These are phyloP conservation scores for Zygotorulaspora chibaensis DNA, from an alignment of 805 yeast species.

Conservation along the genomic window DNA sequence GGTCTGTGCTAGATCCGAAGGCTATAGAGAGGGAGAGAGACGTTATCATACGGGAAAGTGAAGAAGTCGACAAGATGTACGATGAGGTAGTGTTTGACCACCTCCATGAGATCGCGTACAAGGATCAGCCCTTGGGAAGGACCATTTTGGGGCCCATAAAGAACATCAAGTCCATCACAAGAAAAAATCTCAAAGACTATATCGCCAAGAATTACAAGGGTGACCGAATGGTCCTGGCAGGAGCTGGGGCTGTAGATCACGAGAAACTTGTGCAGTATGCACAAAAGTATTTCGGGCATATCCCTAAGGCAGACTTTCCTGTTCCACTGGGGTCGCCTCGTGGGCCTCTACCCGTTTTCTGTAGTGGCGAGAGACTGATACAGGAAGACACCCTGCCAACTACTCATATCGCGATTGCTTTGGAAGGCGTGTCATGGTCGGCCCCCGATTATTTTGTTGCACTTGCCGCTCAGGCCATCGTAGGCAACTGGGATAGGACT, in stretches of 20 bases:
- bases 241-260: conserved; percentile 92
- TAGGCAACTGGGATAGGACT: conserved; percentile 97
- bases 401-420: conserved; percentile 87
- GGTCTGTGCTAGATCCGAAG: conserved; percentile 70
- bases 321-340: conserved; percentile 64
- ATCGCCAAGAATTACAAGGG: conserved; percentile 87
- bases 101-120: conserved; percentile 86
- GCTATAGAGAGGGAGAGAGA: conserved; percentile 96
- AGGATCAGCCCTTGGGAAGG: conserved; percentile 89
- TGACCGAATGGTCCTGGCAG: conserved; percentile 97
- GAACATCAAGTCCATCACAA: conserved; percentile 74
- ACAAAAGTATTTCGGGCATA: conserved; percentile 67
- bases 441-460: conserved; percentile 94
- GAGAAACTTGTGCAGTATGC: conserved; percentile 76
- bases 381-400: conserved; percentile 79
- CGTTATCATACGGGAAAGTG: conserved; percentile 92
- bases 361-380: conserved; percentile 81
- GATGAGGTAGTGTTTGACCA: conserved; percentile 98
- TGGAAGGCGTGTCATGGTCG: conserved; percentile 98
- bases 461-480: conserved; percentile 90
- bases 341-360: conserved; percentile 69
- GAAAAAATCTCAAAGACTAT: conserved; percentile 72
- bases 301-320: conserved; percentile 47
- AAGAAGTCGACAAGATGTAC: conserved; percentile 96
- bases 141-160: conserved; percentile 94